phyloP scores from a whole-genome alignment of 305 asterid species.

The Plantago lanceolata region DNA sequence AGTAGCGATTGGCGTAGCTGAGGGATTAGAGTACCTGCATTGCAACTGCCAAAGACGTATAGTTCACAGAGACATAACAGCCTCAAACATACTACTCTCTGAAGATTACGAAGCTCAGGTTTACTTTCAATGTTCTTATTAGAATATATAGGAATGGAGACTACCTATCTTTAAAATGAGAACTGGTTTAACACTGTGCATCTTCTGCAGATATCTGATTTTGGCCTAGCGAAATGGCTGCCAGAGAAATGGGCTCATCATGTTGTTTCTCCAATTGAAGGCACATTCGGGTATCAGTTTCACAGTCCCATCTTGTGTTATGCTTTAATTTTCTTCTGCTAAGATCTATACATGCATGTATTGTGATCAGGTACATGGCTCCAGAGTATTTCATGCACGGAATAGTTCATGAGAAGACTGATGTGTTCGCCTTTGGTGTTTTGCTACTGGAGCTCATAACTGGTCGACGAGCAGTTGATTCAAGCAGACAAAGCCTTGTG shows the following conservation, averaged over 20 bases:
- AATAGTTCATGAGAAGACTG: conserved; percentile 80
- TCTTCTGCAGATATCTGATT: conserved; percentile 87
- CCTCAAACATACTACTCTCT: conserved; percentile 83
- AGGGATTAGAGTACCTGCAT: conserved; percentile 85
- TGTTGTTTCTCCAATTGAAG: conserved; percentile 93
- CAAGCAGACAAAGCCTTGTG: conserved; percentile 80
- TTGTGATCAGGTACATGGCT: conserved; percentile 75
- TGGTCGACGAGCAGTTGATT: conserved; percentile 90
- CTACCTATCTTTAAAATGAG: not conserved
- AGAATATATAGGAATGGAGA: not conserved
- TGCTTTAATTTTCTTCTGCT: conserved; percentile 6
- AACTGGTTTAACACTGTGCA: conserved; percentile 5
- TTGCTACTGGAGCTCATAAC: conserved; percentile 84
- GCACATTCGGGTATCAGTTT: conserved; percentile 80
- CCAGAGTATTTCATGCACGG: conserved; percentile 99
- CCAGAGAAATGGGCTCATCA: conserved; percentile 89
- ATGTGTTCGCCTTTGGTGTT: conserved; percentile 92
- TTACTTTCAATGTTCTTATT: conserved; percentile 5
- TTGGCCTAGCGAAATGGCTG: conserved; percentile 95
- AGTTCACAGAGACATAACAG: conserved; percentile 92
- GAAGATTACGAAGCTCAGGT: conserved; percentile 90
- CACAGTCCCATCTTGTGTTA: not conserved
- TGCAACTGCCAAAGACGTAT: conserved; percentile 75
- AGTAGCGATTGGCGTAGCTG: conserved; percentile 77
- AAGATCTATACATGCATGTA: not conserved